Base-by-base conservation (phyloP, 2,329 filamentous ascomycete species). In the Penicillium verrucosum region DNA sequence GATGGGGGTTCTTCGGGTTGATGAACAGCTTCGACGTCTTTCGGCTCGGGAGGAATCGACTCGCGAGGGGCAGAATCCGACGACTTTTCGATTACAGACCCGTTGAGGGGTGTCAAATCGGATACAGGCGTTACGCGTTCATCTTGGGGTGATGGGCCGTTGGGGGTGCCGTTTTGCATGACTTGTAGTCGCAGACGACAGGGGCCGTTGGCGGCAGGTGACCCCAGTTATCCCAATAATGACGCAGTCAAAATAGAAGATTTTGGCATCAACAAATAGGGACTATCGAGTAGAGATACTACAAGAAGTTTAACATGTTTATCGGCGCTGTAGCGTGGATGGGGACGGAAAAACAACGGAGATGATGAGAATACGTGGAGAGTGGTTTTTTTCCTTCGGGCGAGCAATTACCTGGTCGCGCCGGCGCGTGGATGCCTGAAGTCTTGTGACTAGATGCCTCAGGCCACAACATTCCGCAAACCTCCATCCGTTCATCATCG, bases 171-270 rank as follows among this genome's bases (percentile, higher is more conserved):
- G 75, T 77, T 76, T 77, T 77, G 75, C 75, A 77, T 77, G 66
- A 76, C 75, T 77, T 71, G 68, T 69, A 69, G 68, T 67, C 68
- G 69, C 68, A 64, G 66, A 72, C 60, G 70, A 74, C 71, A 75
- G 73, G 74, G 74, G 75, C 72, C 70, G 63, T 73, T 63, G 71
- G 54, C 59, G 44, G 62, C 66, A 70, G 67, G 63, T 73, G 72
- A 77, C 75, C 75, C 75, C 75, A 73, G 73, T 70, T 76, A 75
- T 77, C 73, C 71, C 72, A 73, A 72, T 71, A 72, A 73, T 68
- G 67, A 71, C 70, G 66, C 65, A 59, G 68, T 73, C 52, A 68
- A 64, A 69, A 58, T 59, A 60, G 62, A 58, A 57, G 60, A 72
- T 69, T 71, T 65, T 70, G 64, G 65, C 72, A 76, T 78, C 75